Evolutionary conservation across 169 alveolate species (phyloP).

Genomic region (Perkinsus olseni): DNA sequence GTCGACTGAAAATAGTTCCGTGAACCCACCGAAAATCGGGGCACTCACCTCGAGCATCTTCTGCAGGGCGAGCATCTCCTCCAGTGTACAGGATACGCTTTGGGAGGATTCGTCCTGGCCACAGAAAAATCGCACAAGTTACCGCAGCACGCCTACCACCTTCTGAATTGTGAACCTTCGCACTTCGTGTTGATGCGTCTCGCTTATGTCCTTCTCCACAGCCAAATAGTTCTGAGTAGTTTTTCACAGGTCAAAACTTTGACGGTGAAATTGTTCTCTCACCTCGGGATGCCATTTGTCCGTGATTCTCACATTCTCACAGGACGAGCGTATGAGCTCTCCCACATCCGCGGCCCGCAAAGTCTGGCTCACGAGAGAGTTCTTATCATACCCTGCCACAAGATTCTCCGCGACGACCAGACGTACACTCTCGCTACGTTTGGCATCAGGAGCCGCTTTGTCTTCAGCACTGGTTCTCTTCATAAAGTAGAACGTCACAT

Average conservation of each 20-base stretch:
- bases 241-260: too few species aligned
- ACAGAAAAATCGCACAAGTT: not conserved
- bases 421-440: not conserved
- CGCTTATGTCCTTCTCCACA: not conserved
- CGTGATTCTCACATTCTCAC: not conserved
- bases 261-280: not conserved
- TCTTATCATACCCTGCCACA: not conserved
- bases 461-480: not conserved
- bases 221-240: not conserved
- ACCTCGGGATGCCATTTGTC: not conserved
- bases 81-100: not conserved
- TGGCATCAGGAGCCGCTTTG: not conserved
- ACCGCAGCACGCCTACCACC: not conserved
- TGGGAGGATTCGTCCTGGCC: not conserved
- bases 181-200: not conserved
- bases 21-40: not conserved
- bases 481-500: not conserved
- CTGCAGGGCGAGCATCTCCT: not conserved
- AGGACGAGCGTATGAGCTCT: not conserved
- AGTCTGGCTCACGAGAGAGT: not conserved
- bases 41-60: not conserved
- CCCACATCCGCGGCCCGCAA: not conserved
- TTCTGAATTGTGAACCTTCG: not conserved
- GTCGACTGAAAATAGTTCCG: not conserved
- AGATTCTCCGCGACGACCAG: too few species aligned